Evolutionary conservation across 768 basidiomycete species (phyloP).

Genomic region (Grammothele lineata): DNA sequence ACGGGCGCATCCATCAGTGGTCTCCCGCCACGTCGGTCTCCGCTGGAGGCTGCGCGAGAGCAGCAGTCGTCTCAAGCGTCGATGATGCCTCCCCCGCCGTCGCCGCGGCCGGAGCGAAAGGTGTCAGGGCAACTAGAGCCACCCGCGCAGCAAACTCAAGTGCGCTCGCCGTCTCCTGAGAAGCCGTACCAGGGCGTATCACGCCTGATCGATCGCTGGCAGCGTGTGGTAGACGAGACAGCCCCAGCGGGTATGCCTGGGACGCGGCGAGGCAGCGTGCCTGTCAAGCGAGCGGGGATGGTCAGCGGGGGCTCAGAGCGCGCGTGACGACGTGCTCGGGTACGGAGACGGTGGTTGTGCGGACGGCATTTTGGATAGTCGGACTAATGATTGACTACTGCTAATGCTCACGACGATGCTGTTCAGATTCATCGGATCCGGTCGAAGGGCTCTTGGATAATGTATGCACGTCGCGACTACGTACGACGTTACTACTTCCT

Average conservation of each 20-base stretch:
- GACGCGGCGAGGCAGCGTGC: slow-evolving; percentile 7
- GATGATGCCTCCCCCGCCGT: slow-evolving; percentile 4
- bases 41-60: slow-evolving; percentile 10
- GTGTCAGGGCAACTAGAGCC: slow-evolving; percentile 1
- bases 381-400: too few species aligned
- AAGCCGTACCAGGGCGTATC: slow-evolving; percentile 79
- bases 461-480: too few species aligned
- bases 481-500: too few species aligned
- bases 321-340: too few species aligned
- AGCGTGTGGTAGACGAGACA: slow-evolving; percentile 58
- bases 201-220: slow-evolving; percentile 85
- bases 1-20: slow-evolving; percentile 17
- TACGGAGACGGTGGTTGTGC: too few species aligned
- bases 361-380: neutral
- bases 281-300: slow-evolving; percentile 13
- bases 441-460: too few species aligned
- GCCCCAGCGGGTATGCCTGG: neutral
- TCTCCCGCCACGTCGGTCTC: slow-evolving; percentile 17
- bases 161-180: slow-evolving; percentile 65
- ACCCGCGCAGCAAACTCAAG: neutral
- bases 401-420: too few species aligned
- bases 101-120: slow-evolving; percentile 12
- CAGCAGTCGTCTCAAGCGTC: slow-evolving; percentile 8
- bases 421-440: too few species aligned
- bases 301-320: slow-evolving; percentile 12